These are phyloP conservation scores for Trametes cingulata DNA, from an alignment of 768 basidiomycete genomes.

Conservation along the genomic window DNA sequence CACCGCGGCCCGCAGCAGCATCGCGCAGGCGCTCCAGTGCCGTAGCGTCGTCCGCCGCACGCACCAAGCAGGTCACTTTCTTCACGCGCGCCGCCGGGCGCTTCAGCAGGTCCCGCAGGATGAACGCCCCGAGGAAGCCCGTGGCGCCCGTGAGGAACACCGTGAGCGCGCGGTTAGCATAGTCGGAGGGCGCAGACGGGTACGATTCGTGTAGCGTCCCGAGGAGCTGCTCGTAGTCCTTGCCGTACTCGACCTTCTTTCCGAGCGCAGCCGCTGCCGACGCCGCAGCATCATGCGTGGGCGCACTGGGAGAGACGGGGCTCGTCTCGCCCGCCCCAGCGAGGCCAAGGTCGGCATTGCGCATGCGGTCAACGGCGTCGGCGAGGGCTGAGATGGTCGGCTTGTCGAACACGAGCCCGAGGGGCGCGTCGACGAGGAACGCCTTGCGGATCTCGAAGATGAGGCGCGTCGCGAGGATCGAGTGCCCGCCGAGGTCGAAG, in stretches of 20 bases:
- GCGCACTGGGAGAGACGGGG: background rate
- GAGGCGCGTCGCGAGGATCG: conserved; percentile 94
- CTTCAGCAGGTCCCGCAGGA: conserved; percentile 76
- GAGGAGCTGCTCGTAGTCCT: conserved; percentile 70
- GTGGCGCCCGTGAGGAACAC: conserved; percentile 97
- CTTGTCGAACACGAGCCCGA: conserved; percentile 88
- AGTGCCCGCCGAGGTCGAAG: conserved; percentile 98
- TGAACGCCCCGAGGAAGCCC: conserved; percentile 94
- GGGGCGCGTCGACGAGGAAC: conserved; percentile 87
- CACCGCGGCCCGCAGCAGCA: conserved; percentile 72
- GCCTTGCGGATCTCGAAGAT: conserved; percentile 95
- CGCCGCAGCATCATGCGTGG: background rate
- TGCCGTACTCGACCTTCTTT: conserved; percentile 62
- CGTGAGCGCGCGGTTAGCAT: conserved; percentile 55
- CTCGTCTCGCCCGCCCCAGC: conserved; percentile 34
- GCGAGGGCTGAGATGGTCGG: conserved; percentile 85
- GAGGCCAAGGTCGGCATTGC: conserved; percentile 81
- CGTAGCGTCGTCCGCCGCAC: conserved; percentile 61
- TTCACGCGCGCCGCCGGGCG: conserved; percentile 57
- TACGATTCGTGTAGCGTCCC: conserved; percentile 62
- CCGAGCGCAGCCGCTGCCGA: background rate
- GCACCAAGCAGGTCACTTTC: conserved; percentile 92
- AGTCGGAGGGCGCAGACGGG: conserved; percentile 57
- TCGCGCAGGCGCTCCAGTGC: conserved; percentile 72
- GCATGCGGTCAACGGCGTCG: conserved; percentile 69